A percentile compares a stretch with the other conserved stretches of the same genome.
phyloP scores from a whole-genome alignment of 83 land plant genomes.

The Isoetes engelmannii region DNA sequence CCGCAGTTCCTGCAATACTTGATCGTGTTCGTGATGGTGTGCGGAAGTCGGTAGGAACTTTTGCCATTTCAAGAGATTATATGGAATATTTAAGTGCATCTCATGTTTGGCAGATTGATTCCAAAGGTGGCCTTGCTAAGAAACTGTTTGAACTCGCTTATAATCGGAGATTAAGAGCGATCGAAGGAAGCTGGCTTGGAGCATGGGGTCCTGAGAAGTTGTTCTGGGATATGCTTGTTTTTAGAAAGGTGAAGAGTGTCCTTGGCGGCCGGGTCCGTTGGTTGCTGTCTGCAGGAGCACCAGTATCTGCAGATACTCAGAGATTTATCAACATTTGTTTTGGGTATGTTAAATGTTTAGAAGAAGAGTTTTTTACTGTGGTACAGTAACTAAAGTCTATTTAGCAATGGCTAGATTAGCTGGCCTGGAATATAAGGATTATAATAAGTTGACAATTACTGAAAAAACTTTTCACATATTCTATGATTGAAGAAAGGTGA shows the following conservation, averaged over 20 bases:
- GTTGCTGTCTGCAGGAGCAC: conserved; percentile 16
- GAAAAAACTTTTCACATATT: no score
- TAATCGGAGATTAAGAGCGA: conserved; percentile 46
- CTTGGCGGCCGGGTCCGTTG: conserved; percentile 6
- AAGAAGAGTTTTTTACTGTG: no score
- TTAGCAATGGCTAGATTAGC: no score
- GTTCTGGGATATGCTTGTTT: conserved; percentile 1
- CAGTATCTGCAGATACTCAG: conserved; percentile 12
- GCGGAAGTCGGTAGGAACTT: conserved; percentile 41
- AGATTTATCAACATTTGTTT: conserved; percentile 15
- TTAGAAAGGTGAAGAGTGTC: background rate
- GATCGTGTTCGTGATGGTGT: conserved; percentile 82
- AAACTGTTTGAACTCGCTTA: conserved; percentile 56
- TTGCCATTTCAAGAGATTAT: no score
- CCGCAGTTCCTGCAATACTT: conserved; percentile 71
- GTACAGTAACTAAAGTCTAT: no score
- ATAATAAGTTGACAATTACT: no score
- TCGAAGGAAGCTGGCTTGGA: conserved; percentile 71
- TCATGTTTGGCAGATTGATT: conserved; percentile 43
- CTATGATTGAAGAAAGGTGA: no score
- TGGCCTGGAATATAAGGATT: no score
- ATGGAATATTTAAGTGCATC: no score
- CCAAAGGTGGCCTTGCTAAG: conserved; percentile 53
- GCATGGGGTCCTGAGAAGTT: conserved; percentile 51
- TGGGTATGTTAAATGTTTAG: background rate